phyloP scores from a whole-genome alignment of 768 basidiomycete species.

The Solioccasus polychromus region DNA sequence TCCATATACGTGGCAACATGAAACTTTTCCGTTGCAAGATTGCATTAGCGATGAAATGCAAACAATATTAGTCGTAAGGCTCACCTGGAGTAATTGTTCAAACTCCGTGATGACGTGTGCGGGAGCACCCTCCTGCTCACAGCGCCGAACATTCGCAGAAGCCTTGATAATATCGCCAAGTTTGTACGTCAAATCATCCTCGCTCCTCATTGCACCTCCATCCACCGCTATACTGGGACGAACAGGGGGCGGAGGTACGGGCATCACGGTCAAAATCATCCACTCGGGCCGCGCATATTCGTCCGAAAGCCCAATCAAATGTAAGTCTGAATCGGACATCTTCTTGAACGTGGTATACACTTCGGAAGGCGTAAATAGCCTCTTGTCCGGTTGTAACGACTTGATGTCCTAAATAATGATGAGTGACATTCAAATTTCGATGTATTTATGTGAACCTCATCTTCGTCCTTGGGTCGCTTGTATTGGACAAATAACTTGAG shows the following conservation, averaged over 20 bases:
- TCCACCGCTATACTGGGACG: slow-evolving; percentile 97
- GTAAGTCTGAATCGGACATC: slow-evolving; percentile 86
- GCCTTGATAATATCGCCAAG: slow-evolving; percentile 96
- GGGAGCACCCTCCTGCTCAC: slow-evolving; percentile 95
- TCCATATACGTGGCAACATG: slow-evolving; percentile 99
- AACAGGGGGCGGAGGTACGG: slow-evolving; percentile 96
- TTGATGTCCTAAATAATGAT: slow-evolving; percentile 64
- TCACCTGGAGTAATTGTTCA: slow-evolving; percentile 90
- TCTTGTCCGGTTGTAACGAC: slow-evolving; percentile 77
- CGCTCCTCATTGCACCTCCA: slow-evolving; percentile 93
- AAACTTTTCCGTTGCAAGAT: slow-evolving; percentile 52
- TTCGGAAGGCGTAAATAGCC: slow-evolving; percentile 79
- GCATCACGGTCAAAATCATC: slow-evolving; percentile 99
- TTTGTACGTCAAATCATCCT: slow-evolving; percentile 98
- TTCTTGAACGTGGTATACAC: slow-evolving; percentile 96
- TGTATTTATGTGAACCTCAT: slow-evolving; percentile 65
- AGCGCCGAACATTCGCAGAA: slow-evolving; percentile 85
- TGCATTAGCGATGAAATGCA: neutral
- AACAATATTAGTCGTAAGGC: slow-evolving; percentile 14
- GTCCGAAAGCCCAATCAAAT: slow-evolving; percentile 87
- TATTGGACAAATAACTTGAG: slow-evolving; percentile 93
- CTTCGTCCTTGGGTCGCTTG: slow-evolving; percentile 92
- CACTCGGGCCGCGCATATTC: slow-evolving; percentile 97
- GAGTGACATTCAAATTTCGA: neutral
- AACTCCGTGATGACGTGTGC: slow-evolving; percentile 95